Evolutionary conservation across 2,329 filamentous ascomycete species (phyloP).

Genomic region (Exophiala sp.): DNA sequence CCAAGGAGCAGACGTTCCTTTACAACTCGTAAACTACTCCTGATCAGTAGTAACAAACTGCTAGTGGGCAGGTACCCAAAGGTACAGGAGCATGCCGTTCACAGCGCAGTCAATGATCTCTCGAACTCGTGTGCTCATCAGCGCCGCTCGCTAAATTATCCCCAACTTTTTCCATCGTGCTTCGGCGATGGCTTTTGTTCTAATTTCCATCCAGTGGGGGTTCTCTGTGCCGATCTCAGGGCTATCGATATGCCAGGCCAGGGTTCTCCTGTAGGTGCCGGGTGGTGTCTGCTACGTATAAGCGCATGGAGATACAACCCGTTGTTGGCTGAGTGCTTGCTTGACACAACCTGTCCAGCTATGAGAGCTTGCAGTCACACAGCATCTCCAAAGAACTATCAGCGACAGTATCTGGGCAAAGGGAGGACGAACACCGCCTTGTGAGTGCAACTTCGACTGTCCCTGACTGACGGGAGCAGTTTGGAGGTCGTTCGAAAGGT

Average conservation of each 20-base stretch:
- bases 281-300: no score
- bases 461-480: not conserved
- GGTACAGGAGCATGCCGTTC: no score
- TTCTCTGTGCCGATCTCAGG: constrained; percentile 5
- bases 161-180: constrained; percentile 10
- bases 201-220: constrained; percentile 21
- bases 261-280: not conserved
- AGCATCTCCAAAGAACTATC: no score
- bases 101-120: not conserved
- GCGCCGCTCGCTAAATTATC: constrained; percentile 9
- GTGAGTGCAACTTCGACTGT: no score
- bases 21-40: not conserved
- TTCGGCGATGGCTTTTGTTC: constrained; percentile 6
- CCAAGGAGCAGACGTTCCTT: no score
- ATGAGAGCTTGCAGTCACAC: no score
- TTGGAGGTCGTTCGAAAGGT: not conserved
- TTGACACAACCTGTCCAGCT: no score
- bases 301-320: no score
- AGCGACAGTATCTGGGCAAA: not conserved
- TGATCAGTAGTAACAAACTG: no score
- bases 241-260: constrained; percentile 12
- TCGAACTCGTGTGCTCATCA: not conserved
- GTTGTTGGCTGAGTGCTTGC: no score
- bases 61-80: no score
- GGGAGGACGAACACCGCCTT: not conserved